These are phyloP conservation scores for Daldinia bambusicola DNA, from an alignment of 495 filamentous ascomycete species.

Conservation along the genomic window DNA sequence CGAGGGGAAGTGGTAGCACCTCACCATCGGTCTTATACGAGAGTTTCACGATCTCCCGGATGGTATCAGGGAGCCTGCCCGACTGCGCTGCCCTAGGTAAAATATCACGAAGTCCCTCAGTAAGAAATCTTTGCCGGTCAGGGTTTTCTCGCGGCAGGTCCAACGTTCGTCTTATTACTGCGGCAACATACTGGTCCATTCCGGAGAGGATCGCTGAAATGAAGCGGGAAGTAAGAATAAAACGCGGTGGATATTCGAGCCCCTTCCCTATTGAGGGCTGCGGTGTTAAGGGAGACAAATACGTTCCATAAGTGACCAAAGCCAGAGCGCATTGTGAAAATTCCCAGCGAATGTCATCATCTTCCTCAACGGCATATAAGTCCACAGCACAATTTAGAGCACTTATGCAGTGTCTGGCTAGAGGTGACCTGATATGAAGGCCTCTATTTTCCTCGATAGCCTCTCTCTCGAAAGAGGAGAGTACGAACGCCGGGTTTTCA, in stretches of 20 bases:
- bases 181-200: conserved; percentile 8
- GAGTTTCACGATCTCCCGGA: not conserved
- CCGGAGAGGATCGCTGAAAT: not conserved
- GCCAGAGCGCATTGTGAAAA: conserved; percentile 3
- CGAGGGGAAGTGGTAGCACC: not conserved
- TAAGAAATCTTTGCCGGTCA: not conserved
- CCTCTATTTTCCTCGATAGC: too few species aligned
- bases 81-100: not conserved
- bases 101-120: not conserved
- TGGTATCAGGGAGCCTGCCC: not conserved
- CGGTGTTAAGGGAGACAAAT: not conserved
- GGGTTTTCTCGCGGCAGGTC: not conserved
- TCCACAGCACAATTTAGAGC: conserved; percentile 1
- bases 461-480: too few species aligned
- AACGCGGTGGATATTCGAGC: not conserved
- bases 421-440: not conserved
- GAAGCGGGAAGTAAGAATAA: not conserved
- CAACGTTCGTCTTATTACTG: conserved; percentile 1
- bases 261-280: too few species aligned
- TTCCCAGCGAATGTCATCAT: not conserved
- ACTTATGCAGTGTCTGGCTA: not conserved
- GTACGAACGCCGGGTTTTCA: not conserved
- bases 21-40: not conserved
- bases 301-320: conserved; percentile 1
- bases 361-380: not conserved